Evolutionary conservation across 106 monocot genomes (phyloP), one percentile per base, ranked within the genome.

Genomic region (Narthecium ossifragum): DNA sequence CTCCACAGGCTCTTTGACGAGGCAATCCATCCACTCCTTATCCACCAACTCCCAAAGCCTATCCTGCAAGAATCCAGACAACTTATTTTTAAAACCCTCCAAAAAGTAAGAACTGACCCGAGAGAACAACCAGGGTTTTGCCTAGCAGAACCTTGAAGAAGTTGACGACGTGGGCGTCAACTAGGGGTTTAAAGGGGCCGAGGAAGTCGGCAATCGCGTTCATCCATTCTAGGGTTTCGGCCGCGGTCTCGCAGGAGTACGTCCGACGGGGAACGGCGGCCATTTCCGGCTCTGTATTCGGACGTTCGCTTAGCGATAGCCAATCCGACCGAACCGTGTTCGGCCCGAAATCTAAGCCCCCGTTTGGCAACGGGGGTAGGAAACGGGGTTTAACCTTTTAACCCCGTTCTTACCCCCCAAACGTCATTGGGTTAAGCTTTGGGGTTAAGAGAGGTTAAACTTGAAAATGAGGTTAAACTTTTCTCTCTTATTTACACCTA

Each of bases 161-260:
- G 71, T 93, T 93, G 73, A 85, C 81, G 68, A 93, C 92, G 70
- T 93, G 92, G 43, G 92, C 71, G 20, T 93, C 92, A 52, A 85
- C 52, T 31, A 93, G 63, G 26, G 70, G 70, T 46, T 53, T 77
- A 75, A 67, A 79, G 9, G 60, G 75, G 17, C 43, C 41, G 65
- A 93, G 66, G 59, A 93, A 84, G 27, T 63, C 70, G 34, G 76
- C 64, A 41, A 93, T 88, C 51, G 92, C 83, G 45, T 47, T 75
- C 79, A 93, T 88, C 92, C 92, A 93, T 53, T 88, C 76, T 45
- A 73, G 65, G 18, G 92, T 88, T 51, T 77, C 53, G 21, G 60
- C 40, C 6, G 85, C 79, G 8, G 78, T 60, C 17, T 75, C 62
- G 73, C 76, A 88, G 28, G 81, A 81, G 69, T 76, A 79, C 33